phyloP scores from a whole-genome alignment of 1,284 basidiomycete genomes.

The Spongiforma sp. region DNA sequence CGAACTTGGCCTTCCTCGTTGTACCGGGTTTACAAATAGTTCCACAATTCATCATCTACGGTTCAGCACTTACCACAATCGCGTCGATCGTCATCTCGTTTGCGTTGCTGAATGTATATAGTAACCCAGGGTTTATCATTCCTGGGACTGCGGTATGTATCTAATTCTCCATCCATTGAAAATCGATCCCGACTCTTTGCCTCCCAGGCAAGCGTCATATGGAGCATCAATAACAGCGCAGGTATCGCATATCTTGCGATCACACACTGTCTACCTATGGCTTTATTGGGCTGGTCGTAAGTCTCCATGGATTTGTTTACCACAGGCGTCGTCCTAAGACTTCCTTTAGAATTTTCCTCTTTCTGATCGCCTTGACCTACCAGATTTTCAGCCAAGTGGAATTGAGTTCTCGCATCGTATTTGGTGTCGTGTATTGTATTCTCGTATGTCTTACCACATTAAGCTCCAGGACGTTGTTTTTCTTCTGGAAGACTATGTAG shows the following conservation, averaged over 20 bases:
- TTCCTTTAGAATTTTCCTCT: no score
- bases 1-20: constrained; percentile 24
- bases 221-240: constrained; percentile 3
- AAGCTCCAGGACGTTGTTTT: no score
- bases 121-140: constrained; percentile 11
- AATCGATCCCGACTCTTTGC: neutral
- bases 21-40: constrained; percentile 6
- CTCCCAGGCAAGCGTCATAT: constrained; percentile 14
- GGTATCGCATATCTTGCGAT: constrained; percentile 21
- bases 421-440: no score
- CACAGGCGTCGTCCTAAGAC: no score
- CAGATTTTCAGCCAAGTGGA: no score
- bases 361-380: no score
- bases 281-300: constrained; percentile 27
- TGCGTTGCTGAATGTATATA: constrained; percentile 23
- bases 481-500: no score
- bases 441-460: no score
- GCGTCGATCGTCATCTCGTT: constrained; percentile 26
- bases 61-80: constrained; percentile 16
- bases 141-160: constrained; percentile 18
- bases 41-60: constrained; percentile 8
- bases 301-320: no score
- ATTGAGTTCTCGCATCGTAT: no score
- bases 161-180: neutral
- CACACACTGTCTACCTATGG: constrained; percentile 24